These are phyloP conservation scores for Eremothecium gossypii DNA, from an alignment of 1,139 yeast species.

Conservation along the genomic window DNA sequence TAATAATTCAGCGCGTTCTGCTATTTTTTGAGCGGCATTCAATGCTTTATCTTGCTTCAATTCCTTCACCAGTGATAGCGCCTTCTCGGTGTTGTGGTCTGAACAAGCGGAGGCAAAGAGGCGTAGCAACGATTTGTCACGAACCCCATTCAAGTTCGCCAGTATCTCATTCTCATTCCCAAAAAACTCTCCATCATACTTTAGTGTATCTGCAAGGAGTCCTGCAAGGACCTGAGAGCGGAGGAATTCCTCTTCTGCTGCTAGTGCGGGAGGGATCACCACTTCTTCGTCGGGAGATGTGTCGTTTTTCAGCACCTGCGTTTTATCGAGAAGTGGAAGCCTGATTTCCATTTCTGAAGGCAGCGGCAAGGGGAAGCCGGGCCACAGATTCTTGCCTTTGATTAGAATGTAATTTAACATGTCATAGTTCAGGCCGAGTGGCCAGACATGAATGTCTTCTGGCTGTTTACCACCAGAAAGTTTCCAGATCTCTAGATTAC, in stretches of 20 bases:
- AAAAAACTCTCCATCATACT: constrained; percentile 34
- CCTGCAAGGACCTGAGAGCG: constrained; percentile 32
- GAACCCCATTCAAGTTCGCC: constrained; percentile 40
- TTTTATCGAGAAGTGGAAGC: constrained; percentile 44
- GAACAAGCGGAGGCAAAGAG: constrained; percentile 73
- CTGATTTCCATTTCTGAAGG: constrained; percentile 68
- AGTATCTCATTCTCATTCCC: constrained; percentile 41
- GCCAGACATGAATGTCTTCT: constrained; percentile 64
- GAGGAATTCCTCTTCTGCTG: constrained; percentile 36
- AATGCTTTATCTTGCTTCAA: constrained; percentile 71
- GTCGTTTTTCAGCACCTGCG: constrained; percentile 25
- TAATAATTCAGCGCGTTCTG: constrained; percentile 64
- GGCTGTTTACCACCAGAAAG: constrained; percentile 47
- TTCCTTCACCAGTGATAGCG: constrained; percentile 59
- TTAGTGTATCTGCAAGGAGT: constrained; percentile 32
- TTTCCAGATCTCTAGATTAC: constrained; percentile 41
- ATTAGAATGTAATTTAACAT: constrained; percentile 65
- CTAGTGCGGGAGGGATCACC: constrained; percentile 20
- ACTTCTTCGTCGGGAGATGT: constrained; percentile 28
- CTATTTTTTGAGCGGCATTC: constrained; percentile 74
- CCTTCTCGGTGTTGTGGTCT: constrained; percentile 54
- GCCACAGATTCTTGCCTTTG: constrained; percentile 47
- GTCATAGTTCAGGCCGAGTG: constrained; percentile 62
- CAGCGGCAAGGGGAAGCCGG: constrained; percentile 66
- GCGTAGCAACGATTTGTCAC: constrained; percentile 67